Evolutionary conservation across 1,139 yeast genomes (phyloP).

Genomic region (Geotrichum carabidarum): DNA sequence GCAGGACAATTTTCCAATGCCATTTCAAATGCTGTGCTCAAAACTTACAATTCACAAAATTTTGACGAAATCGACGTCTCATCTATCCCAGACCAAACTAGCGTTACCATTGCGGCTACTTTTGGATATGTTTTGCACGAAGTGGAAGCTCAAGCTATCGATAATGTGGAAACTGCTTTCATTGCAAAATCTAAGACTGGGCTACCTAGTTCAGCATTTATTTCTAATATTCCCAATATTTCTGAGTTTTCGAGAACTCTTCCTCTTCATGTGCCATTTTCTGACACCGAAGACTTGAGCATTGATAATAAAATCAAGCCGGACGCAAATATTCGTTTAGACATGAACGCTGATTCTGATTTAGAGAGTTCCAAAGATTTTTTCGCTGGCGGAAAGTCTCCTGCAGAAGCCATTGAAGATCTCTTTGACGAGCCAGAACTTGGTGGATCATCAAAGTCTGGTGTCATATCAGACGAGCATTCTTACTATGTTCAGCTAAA

Average conservation of each 20-base stretch:
- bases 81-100: slow-evolving; percentile 16
- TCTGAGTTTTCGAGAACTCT: slow-evolving; percentile 30
- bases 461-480: slow-evolving; percentile 36
- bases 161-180: neutral
- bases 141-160: slow-evolving; percentile 4
- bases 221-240: slow-evolving; percentile 33
- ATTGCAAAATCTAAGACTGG: slow-evolving; percentile 9
- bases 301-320: slow-evolving; percentile 6
- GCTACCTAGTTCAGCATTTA: slow-evolving; percentile 25
- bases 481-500: slow-evolving; percentile 44
- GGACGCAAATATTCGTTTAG: slow-evolving; percentile 6
- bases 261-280: slow-evolving; percentile 22
- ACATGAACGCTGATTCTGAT: neutral
- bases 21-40: slow-evolving; percentile 11
- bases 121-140: slow-evolving; percentile 34
- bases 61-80: neutral
- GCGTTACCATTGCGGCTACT: slow-evolving; percentile 34
- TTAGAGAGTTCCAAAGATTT: slow-evolving; percentile 6
- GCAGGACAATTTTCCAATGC: slow-evolving; percentile 7
- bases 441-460: slow-evolving; percentile 24
- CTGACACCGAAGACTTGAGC: slow-evolving; percentile 5
- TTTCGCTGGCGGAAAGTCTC: slow-evolving; percentile 10
- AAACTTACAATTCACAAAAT: slow-evolving; percentile 9
- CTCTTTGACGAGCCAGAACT: slow-evolving; percentile 13
- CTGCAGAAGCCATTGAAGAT: slow-evolving; percentile 14